Evolutionary conservation across 1,284 basidiomycete species (phyloP).

Genomic region (Sphaerobolus stellatus): DNA sequence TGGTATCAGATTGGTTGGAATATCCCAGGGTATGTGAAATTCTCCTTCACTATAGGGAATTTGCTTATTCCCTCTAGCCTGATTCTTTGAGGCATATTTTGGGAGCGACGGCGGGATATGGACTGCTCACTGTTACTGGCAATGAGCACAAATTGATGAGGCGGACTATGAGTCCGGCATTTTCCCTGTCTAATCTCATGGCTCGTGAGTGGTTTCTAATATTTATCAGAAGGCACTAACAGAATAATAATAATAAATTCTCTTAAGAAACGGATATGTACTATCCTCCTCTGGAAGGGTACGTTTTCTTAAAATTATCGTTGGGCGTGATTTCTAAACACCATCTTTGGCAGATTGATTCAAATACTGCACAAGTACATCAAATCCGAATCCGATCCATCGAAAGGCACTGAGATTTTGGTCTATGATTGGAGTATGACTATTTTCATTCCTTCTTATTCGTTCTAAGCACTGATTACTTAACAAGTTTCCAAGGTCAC

Average conservation of each 20-base stretch:
- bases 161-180: conserved; percentile 50
- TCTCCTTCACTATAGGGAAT: no score
- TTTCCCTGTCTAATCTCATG: conserved; percentile 45
- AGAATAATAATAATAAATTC: no score
- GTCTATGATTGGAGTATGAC: conserved; percentile 53
- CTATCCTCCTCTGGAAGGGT: conserved; percentile 46
- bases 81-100: conserved; percentile 42
- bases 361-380: conserved; percentile 38
- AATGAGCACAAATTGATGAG: conserved; percentile 49
- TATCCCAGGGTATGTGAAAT: conserved; percentile 46
- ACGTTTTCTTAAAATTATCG: no score
- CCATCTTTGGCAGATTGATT: conserved; percentile 36
- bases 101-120: conserved; percentile 44
- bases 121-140: conserved; percentile 47
- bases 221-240: neutral
- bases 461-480: neutral
- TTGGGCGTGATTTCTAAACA: conserved; percentile 24
- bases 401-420: conserved; percentile 32
- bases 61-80: no score
- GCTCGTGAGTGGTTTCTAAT: conserved; percentile 37
- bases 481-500: conserved; percentile 49
- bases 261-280: conserved; percentile 54
- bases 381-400: conserved; percentile 22
- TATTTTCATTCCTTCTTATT: neutral
- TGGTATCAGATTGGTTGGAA: conserved; percentile 45